phyloP scores from a whole-genome alignment of 176 grass and related monocot species.

The Oryza rufipogon region DNA sequence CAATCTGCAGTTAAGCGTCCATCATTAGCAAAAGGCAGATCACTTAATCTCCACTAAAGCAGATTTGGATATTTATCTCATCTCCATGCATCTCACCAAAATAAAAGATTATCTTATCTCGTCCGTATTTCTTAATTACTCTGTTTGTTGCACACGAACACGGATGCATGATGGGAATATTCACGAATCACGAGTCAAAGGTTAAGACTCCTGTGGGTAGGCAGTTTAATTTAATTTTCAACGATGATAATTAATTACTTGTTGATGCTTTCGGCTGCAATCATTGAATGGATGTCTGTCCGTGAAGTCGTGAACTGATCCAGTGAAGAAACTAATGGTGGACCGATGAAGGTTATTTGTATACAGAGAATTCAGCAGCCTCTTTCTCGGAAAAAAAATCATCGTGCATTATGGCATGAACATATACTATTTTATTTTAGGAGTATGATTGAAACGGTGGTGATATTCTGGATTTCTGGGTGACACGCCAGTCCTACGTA shows the following conservation, averaged over 20 bases:
- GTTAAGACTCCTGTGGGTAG: background rate
- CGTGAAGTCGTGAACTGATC: background rate
- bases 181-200: background rate
- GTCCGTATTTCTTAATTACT: background rate
- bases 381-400: background rate
- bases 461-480: too few species aligned
- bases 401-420: background rate
- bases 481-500: background rate
- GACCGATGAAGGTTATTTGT: background rate
- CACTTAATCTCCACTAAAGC: background rate
- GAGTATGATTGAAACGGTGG: background rate
- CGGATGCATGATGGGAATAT: background rate
- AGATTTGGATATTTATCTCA: background rate
- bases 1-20: too few species aligned
- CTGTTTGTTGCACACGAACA: background rate
- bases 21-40: background rate
- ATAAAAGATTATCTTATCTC: background rate
- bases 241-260: background rate
- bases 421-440: too few species aligned
- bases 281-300: background rate
- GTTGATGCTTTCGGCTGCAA: slow-evolving; percentile 12
- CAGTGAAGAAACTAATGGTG: background rate
- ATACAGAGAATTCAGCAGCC: background rate
- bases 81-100: background rate
- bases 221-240: background rate